These are phyloP conservation scores for Schwanniomyces pseudopolymorphus DNA, from an alignment of 805 yeast genomes.

Conservation along the genomic window DNA sequence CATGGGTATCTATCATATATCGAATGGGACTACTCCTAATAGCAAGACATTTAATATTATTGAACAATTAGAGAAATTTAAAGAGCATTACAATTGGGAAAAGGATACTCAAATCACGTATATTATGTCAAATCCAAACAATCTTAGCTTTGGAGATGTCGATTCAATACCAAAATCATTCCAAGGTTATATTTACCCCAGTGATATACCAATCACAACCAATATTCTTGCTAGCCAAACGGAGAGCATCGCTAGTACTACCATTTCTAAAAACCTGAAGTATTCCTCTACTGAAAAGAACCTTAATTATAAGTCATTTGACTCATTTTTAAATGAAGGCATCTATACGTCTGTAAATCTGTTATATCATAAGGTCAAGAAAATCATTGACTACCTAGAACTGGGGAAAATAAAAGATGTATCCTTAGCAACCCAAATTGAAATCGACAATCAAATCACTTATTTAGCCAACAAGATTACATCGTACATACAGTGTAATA, in stretches of 20 bases:
- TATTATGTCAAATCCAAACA: conserved; percentile 3
- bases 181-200: conserved; percentile 1
- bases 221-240: conserved; percentile 25
- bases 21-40: not conserved
- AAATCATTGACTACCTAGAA: conserved; percentile 19
- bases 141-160: not conserved
- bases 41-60: conserved; percentile 5
- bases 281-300: conserved; percentile 13
- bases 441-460: conserved; percentile 22
- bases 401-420: not conserved
- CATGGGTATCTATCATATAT: conserved; percentile 29
- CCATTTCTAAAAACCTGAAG: conserved; percentile 26
- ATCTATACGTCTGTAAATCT: conserved; percentile 15
- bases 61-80: conserved; percentile 10
- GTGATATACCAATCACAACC: conserved; percentile 9
- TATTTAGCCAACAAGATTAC: conserved; percentile 25
- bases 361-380: conserved; percentile 19
- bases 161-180: not conserved
- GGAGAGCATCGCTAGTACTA: conserved; percentile 32
- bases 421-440: conserved; percentile 8
- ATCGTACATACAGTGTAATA: conserved; percentile 12
- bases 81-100: not conserved
- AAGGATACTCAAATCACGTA: not conserved
- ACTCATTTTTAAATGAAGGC: conserved; percentile 1
- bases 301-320: not conserved